Conservation (phyloP, 768 basidiomycete species). For the Leccinum uliginosum region DNA sequence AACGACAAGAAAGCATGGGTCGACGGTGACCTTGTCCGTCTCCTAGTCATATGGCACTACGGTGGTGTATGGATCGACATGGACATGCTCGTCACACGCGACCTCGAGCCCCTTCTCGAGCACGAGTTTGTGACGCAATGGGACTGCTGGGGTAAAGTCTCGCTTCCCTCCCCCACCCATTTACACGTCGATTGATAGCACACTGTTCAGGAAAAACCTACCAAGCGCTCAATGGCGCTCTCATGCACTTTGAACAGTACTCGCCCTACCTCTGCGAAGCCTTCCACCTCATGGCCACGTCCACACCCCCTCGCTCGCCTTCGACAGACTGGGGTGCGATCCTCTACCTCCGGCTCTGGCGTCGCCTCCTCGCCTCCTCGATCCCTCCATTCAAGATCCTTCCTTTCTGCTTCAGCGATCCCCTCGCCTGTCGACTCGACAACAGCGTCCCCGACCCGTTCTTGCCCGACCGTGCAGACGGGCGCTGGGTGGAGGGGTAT, state of each 20-base stretch:
- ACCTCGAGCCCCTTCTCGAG: constrained; percentile 80
- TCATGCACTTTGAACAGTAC: constrained; percentile 86
- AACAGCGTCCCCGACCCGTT: constrained; percentile 94
- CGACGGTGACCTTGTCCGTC: constrained; percentile 87
- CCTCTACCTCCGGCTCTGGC: constrained; percentile 88
- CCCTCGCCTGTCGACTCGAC: constrained; percentile 82
- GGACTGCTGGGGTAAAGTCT: constrained; percentile 85
- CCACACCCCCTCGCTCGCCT: constrained; percentile 66
- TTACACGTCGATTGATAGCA: constrained; percentile 5
- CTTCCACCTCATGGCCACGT: constrained; percentile 83
- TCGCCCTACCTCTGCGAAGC: constrained; percentile 98
- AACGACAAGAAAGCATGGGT: constrained; percentile 85
- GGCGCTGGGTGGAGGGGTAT: constrained; percentile 52
- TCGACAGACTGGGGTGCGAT: constrained; percentile 93
- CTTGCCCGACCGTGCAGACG: constrained; percentile 44
- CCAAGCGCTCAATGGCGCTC: constrained; percentile 83
- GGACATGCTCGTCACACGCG: constrained; percentile 88
- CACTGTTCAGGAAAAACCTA: constrained; percentile 58
- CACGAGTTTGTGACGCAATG: constrained; percentile 97
- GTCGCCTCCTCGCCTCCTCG: constrained; percentile 67
- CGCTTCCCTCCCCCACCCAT: background rate
- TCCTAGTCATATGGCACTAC: constrained; percentile 82
- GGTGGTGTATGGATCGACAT: constrained; percentile 98
- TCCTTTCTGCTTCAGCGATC: constrained; percentile 94
- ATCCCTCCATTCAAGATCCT: constrained; percentile 88